A percentile compares a stretch with the other conserved stretches of the same genome.
Conservation (phyloP, 331 rosid genomes). For the Spiraea crenata region DNA sequence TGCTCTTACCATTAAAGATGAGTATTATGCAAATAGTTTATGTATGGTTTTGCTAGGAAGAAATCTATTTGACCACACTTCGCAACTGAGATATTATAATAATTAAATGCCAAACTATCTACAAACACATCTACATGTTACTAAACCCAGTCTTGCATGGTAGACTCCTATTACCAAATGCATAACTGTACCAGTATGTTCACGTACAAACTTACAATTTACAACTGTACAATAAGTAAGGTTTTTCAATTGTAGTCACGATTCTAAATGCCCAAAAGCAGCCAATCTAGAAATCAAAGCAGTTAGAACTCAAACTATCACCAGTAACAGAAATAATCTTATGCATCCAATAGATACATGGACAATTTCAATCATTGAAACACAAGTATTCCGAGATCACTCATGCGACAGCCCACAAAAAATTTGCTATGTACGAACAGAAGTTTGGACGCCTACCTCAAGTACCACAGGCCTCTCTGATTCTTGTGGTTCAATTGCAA, state of each 20-base stretch:
- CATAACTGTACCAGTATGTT: not conserved
- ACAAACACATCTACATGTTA: not conserved
- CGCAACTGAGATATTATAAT: too few relatives aligned
- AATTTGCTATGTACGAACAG: not conserved
- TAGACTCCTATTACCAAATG: too few relatives aligned
- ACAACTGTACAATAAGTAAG: not conserved
- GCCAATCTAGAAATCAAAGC: not conserved
- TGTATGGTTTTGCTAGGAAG: not conserved
- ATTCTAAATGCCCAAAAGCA: not conserved
- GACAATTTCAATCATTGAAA: not conserved
- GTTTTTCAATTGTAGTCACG: not conserved
- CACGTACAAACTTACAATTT: not conserved
- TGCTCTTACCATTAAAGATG: not conserved
- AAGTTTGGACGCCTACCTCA: constrained; percentile 35
- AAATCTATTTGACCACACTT: too few relatives aligned
- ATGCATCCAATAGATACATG: not conserved
- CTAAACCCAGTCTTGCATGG: not conserved
- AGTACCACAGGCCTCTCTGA: constrained; percentile 13
- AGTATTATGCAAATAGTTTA: not conserved
- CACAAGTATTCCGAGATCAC: not conserved
- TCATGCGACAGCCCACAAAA: not conserved
- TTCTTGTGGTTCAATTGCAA: constrained; percentile 27
- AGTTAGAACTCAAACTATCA: not conserved
- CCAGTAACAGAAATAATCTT: not conserved
- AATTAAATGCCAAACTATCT: not conserved